phyloP scores from a whole-genome alignment of 108 stramenopile genomes.

The Skeletonema costatum region DNA sequence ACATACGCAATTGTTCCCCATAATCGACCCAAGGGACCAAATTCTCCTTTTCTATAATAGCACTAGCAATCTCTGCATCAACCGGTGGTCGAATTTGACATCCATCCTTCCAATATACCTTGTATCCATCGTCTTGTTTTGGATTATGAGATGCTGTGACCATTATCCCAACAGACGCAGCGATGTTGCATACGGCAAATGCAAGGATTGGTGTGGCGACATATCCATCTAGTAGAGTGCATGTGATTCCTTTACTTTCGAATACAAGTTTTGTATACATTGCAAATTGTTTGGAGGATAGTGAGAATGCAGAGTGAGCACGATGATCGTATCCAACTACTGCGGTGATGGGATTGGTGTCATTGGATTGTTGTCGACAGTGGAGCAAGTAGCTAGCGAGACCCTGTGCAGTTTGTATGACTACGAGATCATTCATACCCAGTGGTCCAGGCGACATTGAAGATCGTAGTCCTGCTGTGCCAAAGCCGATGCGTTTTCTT shows the following conservation, averaged over 20 bases:
- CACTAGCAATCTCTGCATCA: slow-evolving; percentile 85
- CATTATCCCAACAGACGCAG: slow-evolving; percentile 93
- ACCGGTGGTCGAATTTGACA: slow-evolving; percentile 95
- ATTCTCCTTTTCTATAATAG: slow-evolving; percentile 71
- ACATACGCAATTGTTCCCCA: slow-evolving; percentile 38
- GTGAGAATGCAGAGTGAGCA: slow-evolving; percentile 41
- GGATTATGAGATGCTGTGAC: slow-evolving; percentile 99
- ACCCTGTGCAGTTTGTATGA: slow-evolving; percentile 92
- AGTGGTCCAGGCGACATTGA: slow-evolving; percentile 90
- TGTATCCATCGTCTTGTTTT: slow-evolving; percentile 94
- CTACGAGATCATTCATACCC: slow-evolving; percentile 94
- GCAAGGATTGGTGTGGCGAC: slow-evolving; percentile 93
- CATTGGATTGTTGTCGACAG: background rate
- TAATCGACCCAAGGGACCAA: slow-evolving; percentile 90
- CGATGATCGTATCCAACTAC: slow-evolving; percentile 97
- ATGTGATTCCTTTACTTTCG: slow-evolving; percentile 72
- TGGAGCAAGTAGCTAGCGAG: slow-evolving; percentile 62
- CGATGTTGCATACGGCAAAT: slow-evolving; percentile 60
- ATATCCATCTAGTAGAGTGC: slow-evolving; percentile 83
- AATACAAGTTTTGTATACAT: slow-evolving; percentile 87
- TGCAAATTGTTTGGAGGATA: slow-evolving; percentile 91
- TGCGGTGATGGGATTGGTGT: slow-evolving; percentile 33
- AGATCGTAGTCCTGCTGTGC: slow-evolving; percentile 93
- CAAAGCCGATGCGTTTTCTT: slow-evolving; percentile 80
- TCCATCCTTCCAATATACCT: slow-evolving; percentile 95